Percentiles rank a stretch among this genome's conserved stretches.
These are phyloP conservation scores for Apiotrichum gracile DNA, from an alignment of 1,284 basidiomycete genomes.

Conservation along the genomic window DNA sequence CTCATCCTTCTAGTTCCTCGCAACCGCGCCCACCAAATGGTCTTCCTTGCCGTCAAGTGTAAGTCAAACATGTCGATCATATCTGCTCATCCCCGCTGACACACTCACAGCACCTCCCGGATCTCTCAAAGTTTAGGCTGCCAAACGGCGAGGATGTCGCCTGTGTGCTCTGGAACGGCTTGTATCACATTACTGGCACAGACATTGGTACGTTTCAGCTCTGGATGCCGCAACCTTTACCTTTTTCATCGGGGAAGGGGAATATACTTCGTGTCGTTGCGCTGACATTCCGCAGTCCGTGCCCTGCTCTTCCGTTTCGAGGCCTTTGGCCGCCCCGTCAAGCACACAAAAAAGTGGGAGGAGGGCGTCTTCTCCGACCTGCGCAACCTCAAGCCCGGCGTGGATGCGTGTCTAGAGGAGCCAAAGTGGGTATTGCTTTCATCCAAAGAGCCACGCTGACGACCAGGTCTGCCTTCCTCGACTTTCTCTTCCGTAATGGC, in stretches of 20 bases:
- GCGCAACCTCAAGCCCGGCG: constrained; percentile 81
- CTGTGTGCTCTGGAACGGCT: constrained; percentile 80
- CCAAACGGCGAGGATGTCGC: constrained; percentile 80
- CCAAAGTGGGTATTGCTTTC: constrained; percentile 60
- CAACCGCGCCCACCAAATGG: constrained; percentile 57
- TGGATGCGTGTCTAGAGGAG: constrained; percentile 82
- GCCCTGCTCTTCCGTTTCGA: constrained; percentile 83
- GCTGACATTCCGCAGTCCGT: constrained; percentile 52
- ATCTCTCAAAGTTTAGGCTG: constrained; percentile 72
- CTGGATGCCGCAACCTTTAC: too few relatives aligned
- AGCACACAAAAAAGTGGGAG: constrained; percentile 52
- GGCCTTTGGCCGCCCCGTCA: constrained; percentile 59
- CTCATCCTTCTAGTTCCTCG: constrained; percentile 56
- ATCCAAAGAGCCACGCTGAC: not conserved
- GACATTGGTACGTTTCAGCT: constrained; percentile 45
- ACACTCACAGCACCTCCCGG: constrained; percentile 51
- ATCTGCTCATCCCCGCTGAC: constrained; percentile 2
- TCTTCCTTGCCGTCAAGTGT: constrained; percentile 17
- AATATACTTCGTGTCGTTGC: too few relatives aligned
- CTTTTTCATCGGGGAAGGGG: too few relatives aligned
- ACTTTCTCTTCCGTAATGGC: constrained; percentile 86
- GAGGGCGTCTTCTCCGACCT: constrained; percentile 89
- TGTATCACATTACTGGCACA: constrained; percentile 87
- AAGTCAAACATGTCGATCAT: constrained; percentile 5
- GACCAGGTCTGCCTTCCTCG: constrained; percentile 57